phyloP scores from a whole-genome alignment of 768 basidiomycete species.

The Scleroderma citrinum region DNA sequence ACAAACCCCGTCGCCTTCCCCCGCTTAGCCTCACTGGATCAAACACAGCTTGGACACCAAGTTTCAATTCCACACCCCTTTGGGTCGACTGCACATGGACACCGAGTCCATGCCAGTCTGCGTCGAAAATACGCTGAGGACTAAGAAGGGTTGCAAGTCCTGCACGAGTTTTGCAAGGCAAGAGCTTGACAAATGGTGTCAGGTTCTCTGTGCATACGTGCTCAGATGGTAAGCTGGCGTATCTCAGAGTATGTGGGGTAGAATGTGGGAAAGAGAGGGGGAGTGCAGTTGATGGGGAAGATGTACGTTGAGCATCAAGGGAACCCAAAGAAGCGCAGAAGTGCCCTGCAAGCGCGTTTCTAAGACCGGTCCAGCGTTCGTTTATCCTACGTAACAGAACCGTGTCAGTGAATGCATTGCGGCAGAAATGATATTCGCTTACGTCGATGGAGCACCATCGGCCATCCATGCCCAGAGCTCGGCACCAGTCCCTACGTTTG shows the following conservation, averaged over 20 bases:
- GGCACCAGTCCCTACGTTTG: conserved; percentile 77
- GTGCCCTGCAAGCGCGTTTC: conserved; percentile 86
- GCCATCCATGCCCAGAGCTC: conserved; percentile 92
- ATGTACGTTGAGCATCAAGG: conserved; percentile 70
- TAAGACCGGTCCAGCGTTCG: conserved; percentile 75
- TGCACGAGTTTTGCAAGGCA: conserved; percentile 87
- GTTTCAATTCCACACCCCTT: conserved; percentile 54
- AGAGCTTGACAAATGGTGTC: conserved; percentile 90
- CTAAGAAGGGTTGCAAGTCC: conserved; percentile 82
- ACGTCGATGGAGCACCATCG: conserved; percentile 51
- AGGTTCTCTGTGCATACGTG: conserved; percentile 97
- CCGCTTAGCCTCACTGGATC: conserved; percentile 61
- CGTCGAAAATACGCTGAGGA: conserved; percentile 81
- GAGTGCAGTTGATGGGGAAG: conserved; percentile 57
- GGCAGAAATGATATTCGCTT: conserved; percentile 14
- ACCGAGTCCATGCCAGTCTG: conserved; percentile 87
- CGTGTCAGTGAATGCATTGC: conserved; percentile 1
- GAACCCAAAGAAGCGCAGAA: conserved; percentile 91
- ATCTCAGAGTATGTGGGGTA: conserved; percentile 52
- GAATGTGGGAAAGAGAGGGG: conserved; percentile 55
- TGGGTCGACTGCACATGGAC: conserved; percentile 66
- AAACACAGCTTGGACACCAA: conserved; percentile 71
- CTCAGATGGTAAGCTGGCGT: conserved; percentile 76
- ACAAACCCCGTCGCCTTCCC: conserved; percentile 51
- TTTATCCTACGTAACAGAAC: conserved; percentile 47